Conservation (phyloP, 176 grass and related monocot species). For the Bolboschoenus planiculmis region DNA sequence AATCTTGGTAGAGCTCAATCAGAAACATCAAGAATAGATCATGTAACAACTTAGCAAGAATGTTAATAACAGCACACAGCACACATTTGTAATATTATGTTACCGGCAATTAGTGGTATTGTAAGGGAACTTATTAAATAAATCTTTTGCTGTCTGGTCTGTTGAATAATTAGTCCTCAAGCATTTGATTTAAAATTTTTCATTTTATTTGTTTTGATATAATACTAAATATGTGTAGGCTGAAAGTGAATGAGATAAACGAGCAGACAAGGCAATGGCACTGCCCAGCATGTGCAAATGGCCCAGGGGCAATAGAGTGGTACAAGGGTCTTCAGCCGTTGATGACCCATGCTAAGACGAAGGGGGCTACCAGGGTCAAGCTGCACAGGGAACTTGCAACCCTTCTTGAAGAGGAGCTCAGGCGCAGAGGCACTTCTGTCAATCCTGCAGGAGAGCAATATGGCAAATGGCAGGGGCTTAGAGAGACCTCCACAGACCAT, state of each 20-base stretch:
- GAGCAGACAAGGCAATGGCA: slow-evolving; percentile 54
- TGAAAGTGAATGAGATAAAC: slow-evolving; percentile 58
- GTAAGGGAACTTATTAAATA: not conserved
- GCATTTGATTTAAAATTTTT: not conserved
- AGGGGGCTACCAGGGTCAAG: slow-evolving; percentile 66
- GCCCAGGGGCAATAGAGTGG: slow-evolving; percentile 88
- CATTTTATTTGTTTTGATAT: not conserved
- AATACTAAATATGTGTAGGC: slow-evolving; percentile 14
- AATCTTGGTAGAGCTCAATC: not conserved
- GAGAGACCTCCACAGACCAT: slow-evolving; percentile 36
- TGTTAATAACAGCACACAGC: not conserved
- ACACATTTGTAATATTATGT: not conserved
- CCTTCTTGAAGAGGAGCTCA: slow-evolving; percentile 69
- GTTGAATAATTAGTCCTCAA: not conserved
- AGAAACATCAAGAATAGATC: not conserved
- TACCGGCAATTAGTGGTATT: not conserved
- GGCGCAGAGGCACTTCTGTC: slow-evolving; percentile 55
- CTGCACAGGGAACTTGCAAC: slow-evolving; percentile 71
- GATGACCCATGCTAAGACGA: slow-evolving; percentile 72
- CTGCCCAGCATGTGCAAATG: slow-evolving; percentile 81
- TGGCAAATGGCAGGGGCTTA: slow-evolving; percentile 77
- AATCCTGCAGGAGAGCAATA: slow-evolving; percentile 65
- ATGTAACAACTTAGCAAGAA: not conserved
- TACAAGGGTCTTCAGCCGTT: slow-evolving; percentile 82
- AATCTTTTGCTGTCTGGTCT: not conserved